Evolutionary conservation across 148 eudicot genomes (phyloP).

Genomic region (Cornus suecica): DNA sequence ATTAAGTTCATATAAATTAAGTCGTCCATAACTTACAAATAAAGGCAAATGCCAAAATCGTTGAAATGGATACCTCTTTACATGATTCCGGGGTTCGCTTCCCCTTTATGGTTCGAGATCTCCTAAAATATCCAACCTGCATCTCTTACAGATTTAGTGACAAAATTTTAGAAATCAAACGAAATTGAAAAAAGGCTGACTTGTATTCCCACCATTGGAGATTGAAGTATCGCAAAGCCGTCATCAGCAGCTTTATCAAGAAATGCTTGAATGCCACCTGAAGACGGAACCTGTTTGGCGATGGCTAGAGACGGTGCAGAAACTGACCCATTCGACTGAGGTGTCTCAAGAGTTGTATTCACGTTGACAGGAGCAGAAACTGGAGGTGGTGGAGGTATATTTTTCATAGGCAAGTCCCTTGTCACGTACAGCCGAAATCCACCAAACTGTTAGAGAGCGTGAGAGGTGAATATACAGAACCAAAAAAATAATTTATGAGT

Average conservation of each 20-base stretch:
- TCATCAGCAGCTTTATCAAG: constrained; percentile 74
- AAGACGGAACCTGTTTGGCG: constrained; percentile 37
- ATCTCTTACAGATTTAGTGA: constrained; percentile 5
- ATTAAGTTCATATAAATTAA: neutral
- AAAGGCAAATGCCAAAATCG: constrained; percentile 7
- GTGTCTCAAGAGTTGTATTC: constrained; percentile 30
- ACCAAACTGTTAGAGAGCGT: constrained; percentile 42
- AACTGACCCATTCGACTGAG: constrained; percentile 51
- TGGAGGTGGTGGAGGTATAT: constrained; percentile 36
- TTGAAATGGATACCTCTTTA: constrained; percentile 57
- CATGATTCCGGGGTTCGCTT: constrained; percentile 80
- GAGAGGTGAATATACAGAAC: neutral
- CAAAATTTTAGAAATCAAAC: constrained; percentile 3
- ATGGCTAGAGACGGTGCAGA: constrained; percentile 67
- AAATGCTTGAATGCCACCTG: constrained; percentile 32
- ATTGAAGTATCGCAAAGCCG: constrained; percentile 64
- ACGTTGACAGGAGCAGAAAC: constrained; percentile 41
- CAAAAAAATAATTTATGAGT: constrained; percentile 2
- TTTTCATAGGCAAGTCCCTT: constrained; percentile 49
- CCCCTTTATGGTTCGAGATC: constrained; percentile 80
- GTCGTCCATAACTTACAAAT: neutral
- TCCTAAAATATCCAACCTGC: constrained; percentile 92
- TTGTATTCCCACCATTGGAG: constrained; percentile 65
- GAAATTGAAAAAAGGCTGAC: neutral
- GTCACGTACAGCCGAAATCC: constrained; percentile 74